These are phyloP conservation scores for Eucalyptus cloeziana DNA, from an alignment of 345 rosid genomes.

Conservation along the genomic window DNA sequence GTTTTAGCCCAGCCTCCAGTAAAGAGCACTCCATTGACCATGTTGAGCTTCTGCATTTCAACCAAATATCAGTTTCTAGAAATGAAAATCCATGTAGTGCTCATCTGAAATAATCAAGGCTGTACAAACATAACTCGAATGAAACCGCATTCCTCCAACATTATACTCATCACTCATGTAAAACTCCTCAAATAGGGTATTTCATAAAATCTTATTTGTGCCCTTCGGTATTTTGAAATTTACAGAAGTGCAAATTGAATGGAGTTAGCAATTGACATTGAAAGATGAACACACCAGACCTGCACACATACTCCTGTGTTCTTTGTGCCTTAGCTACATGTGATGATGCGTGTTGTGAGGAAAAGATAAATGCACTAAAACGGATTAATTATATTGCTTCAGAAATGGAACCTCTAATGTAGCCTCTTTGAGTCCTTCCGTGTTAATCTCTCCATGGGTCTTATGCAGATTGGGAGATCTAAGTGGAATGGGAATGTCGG, in stretches of 20 bases:
- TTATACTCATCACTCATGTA: no score
- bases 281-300: background rate
- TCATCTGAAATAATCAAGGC: no score
- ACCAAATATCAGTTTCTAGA: no score
- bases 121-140: no score
- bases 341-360: background rate
- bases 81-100: no score
- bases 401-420: background rate
- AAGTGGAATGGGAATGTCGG: slow-evolving; percentile 91
- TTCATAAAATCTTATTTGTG: background rate
- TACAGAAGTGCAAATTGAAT: background rate
- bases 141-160: no score
- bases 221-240: background rate
- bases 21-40: no score
- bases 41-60: no score
- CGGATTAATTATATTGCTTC: background rate
- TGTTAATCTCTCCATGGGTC: background rate
- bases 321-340: background rate
- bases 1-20: no score
- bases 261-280: background rate
- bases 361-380: background rate
- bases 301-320: background rate
- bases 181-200: no score
- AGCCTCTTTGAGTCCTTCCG: background rate
- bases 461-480: slow-evolving; percentile 72